phyloP scores from a whole-genome alignment of 305 asterid species.

The Andrographis paniculata region DNA sequence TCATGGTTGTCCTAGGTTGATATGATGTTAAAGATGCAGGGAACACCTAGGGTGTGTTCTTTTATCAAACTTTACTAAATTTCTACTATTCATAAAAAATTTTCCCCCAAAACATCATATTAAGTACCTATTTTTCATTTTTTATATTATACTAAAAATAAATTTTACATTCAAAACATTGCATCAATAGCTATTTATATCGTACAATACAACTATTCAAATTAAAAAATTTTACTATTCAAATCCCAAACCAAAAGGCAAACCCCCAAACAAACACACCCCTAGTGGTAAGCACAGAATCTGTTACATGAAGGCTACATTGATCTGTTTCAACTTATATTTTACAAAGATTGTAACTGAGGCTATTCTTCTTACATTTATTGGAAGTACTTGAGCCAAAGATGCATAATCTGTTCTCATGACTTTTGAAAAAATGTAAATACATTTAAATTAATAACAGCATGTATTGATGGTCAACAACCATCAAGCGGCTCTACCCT shows the following conservation, averaged over 20 bases:
- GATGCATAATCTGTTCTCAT: conserved; percentile 1
- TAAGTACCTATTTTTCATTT: too few relatives aligned
- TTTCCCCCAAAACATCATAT: too few relatives aligned
- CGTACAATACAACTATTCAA: too few relatives aligned
- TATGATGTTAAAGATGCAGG: conserved; percentile 3
- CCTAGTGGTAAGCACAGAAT: conserved; percentile 4
- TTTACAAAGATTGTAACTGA: not conserved
- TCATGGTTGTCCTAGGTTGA: conserved; percentile 3
- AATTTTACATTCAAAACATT: too few relatives aligned
- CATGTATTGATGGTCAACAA: not conserved
- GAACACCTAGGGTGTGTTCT: too few relatives aligned
- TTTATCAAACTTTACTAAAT: too few relatives aligned
- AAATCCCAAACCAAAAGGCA: too few relatives aligned
- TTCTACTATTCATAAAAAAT: too few relatives aligned
- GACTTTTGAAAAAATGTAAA: not conserved
- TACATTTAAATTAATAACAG: not conserved
- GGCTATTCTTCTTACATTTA: conserved; percentile 5
- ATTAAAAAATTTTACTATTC: too few relatives aligned
- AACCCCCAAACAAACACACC: too few relatives aligned
- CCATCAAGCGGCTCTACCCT: not conserved
- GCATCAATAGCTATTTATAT: too few relatives aligned
- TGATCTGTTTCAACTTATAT: conserved; percentile 11
- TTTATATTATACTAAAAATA: too few relatives aligned
- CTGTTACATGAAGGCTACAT: conserved; percentile 7
- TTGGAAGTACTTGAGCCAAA: conserved; percentile 8